Base-by-base conservation (phyloP, 2,329 filamentous ascomycete genomes). In the Trematosphaeria pertusa region DNA sequence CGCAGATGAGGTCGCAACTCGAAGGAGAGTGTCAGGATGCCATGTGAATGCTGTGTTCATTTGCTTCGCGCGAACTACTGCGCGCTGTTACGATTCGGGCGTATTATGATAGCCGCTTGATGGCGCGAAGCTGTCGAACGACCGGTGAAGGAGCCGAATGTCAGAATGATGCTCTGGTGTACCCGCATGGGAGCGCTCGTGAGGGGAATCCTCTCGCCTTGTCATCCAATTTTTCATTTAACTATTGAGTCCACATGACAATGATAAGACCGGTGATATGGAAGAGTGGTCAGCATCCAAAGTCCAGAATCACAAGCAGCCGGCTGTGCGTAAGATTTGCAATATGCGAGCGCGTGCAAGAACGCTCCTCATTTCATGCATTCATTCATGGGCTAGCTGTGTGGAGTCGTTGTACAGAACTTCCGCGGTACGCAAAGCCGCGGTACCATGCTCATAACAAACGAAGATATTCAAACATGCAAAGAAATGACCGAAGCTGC, bases 31-130 rank as follows among this genome's bases (percentile, higher is more conserved):
- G n/a, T n/a, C 14, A 15, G n/a, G 10, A 14, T 32, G 22, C 24
- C 51, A 54, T 54, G 48, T 54, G 51, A 51, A 48, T 43, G 39
- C 43, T 43, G 36, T n/a, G 14, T 37, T 48, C 35, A 40, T 46
- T 46, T 46, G 35, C 33, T 36, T 36, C 34, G 37, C 37, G 48
- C 43, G 33, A 46, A 52, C 51, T 45, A 43, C 48, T 46, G 48
- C 36, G 26, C 17, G 40, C 15, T 19, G 19, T 31, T 19, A 41
- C 37, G 12, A 6, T 5, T 34, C 43, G 20, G 15, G 43, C 34
- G 40, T 37, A 49, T 50, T 50, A 37, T 21, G 43, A 50, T 42
- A 21, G 40, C 11, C 41, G 26, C 17, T 28, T 15, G 7, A 37
- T 6, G n/a, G 38, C 20, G 18, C 14, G 33, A n/a, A n/a, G n/a